Percentiles rank a stretch among this genome's conserved stretches.
Conservation (phyloP, 768 basidiomycete genomes). For the Auricularia auricula-judae region DNA sequence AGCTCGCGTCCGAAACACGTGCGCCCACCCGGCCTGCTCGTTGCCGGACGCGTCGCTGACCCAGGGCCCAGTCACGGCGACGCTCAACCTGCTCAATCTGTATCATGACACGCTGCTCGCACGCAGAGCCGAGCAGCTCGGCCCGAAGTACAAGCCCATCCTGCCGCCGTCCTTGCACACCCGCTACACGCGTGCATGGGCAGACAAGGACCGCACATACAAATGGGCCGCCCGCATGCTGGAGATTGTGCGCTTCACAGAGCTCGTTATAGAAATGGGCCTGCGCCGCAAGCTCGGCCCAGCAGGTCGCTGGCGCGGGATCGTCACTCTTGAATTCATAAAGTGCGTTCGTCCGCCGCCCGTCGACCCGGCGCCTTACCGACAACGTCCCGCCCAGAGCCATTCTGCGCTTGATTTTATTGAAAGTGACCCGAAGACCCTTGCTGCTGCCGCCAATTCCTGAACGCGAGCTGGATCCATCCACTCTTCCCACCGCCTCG, state of each 20-base stretch:
- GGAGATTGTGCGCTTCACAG: conserved; percentile 66
- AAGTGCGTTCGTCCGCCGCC: conserved; percentile 42
- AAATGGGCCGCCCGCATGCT: conserved; percentile 69
- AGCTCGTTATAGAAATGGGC: conserved; percentile 86
- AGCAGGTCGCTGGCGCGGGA: conserved; percentile 59
- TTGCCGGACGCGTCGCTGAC: conserved; percentile 6
- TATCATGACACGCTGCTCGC: conserved; percentile 92
- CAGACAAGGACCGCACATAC: conserved; percentile 56
- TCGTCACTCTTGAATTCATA: conserved; percentile 66
- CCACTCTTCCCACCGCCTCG: conserved; percentile 39
- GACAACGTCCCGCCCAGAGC: conserved; percentile 35
- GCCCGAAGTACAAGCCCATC: conserved; percentile 63
- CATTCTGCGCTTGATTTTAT: conserved; percentile 56
- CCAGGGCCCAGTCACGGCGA: conserved; percentile 61
- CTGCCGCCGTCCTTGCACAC: conserved; percentile 70
- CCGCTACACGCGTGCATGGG: conserved; percentile 85
- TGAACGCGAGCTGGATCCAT: conserved; percentile 78
- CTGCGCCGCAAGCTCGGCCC: conserved; percentile 58
- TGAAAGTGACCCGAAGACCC: conserved; percentile 69
- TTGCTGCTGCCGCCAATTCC: conserved; percentile 70
- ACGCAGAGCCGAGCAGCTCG: conserved; percentile 40
- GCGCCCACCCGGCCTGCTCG: conserved; percentile 22
- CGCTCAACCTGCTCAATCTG: conserved; percentile 77
- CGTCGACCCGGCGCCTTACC: too few species aligned
- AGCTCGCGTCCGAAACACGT: conserved; percentile 90